Evolutionary conservation across 192 early-diverging fungal genomes (phyloP).

Genomic region (Dissophora globulifera): DNA sequence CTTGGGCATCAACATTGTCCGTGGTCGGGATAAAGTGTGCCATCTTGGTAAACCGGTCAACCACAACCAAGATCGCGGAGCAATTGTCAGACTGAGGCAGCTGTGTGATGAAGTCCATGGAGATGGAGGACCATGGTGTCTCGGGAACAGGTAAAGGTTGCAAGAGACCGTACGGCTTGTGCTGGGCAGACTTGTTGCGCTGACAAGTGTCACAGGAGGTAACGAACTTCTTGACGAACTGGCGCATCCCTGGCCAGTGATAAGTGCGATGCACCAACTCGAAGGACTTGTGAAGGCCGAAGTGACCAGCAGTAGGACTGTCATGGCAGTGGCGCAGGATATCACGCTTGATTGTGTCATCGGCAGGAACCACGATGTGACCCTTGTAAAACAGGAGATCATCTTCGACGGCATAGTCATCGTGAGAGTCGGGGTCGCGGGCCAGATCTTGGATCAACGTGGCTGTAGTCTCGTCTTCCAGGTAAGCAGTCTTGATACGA

Average conservation of each 20-base stretch:
- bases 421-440: neutral
- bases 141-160: slow-evolving; percentile 34
- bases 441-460: neutral
- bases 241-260: slow-evolving; percentile 48
- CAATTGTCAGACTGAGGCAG: slow-evolving; percentile 27
- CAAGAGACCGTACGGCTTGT: slow-evolving; percentile 51
- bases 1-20: slow-evolving; percentile 4
- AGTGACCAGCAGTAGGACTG: slow-evolving; percentile 44
- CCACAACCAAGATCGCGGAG: slow-evolving; percentile 52
- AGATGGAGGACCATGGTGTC: slow-evolving; percentile 51
- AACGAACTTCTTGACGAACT: slow-evolving; percentile 27
- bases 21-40: slow-evolving; percentile 7
- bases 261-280: slow-evolving; percentile 35
- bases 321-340: slow-evolving; percentile 46
- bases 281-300: slow-evolving; percentile 33
- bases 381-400: slow-evolving; percentile 17
- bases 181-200: slow-evolving; percentile 23
- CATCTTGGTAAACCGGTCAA: slow-evolving; percentile 56
- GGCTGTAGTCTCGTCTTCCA: neutral
- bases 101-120: slow-evolving; percentile 55
- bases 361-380: slow-evolving; percentile 13
- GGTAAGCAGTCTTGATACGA: neutral
- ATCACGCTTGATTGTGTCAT: neutral
- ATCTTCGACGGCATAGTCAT: slow-evolving; percentile 4
- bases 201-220: slow-evolving; percentile 38